Percentiles rank a stretch among this genome's conserved stretches.
Evolutionary conservation across 768 basidiomycete genomes (phyloP).

Genomic region (Boletus insuetus): DNA sequence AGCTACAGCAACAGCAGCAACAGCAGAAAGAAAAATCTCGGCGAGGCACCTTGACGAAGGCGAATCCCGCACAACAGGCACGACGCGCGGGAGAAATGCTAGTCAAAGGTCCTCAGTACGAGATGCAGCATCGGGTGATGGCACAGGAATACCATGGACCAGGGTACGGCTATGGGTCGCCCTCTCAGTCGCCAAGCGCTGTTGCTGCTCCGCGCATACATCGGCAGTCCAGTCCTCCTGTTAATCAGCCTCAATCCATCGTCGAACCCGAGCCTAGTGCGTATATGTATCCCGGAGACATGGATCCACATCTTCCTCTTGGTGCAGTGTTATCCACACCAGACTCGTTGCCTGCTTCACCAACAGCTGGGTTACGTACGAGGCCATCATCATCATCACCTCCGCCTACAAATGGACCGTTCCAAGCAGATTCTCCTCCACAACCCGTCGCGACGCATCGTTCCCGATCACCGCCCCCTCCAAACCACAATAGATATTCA

Average conservation of each 20-base stretch:
- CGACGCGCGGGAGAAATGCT: conserved; percentile 81
- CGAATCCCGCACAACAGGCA: conserved; percentile 45
- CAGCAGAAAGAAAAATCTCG: conserved; percentile 41
- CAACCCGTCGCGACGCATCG: conserved; percentile 37
- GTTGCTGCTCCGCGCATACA: conserved; percentile 20
- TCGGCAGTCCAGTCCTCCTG: conserved; percentile 25
- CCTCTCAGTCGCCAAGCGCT: conserved; percentile 25
- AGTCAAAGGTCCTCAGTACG: conserved; percentile 86
- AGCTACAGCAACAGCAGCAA: conserved; percentile 34
- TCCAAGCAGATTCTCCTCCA: conserved; percentile 18
- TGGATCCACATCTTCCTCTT: conserved; percentile 49
- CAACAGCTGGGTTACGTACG: conserved; percentile 22
- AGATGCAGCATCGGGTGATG: conserved; percentile 91
- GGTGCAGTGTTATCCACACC: conserved; percentile 51
- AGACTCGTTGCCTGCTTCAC: conserved; percentile 20
- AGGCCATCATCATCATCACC: conserved; percentile 34
- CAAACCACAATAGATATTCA: conserved; percentile 37
- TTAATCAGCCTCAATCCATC: conserved; percentile 29
- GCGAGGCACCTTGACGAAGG: conserved; percentile 66
- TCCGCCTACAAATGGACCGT: conserved; percentile 26
- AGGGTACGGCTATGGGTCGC: conserved; percentile 23
- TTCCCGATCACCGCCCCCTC: conserved; percentile 55
- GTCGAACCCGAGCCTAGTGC: conserved; percentile 29
- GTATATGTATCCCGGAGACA: conserved; percentile 25
- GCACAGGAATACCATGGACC: conserved; percentile 75